Conservation (phyloP, 1,284 basidiomycete species). For the Athelia sp. region DNA sequence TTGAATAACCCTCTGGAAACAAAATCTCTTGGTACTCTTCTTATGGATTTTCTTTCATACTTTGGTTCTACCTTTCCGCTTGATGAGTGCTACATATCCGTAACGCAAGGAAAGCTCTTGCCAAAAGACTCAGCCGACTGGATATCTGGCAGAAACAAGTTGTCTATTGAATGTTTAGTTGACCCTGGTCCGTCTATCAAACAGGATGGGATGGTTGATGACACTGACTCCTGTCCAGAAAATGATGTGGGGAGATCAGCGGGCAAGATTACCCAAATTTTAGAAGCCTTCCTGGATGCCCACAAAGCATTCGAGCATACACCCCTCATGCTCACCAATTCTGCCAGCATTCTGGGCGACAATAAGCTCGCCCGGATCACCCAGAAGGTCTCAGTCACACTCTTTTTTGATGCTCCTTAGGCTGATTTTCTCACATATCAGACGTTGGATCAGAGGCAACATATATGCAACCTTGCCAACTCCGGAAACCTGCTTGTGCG, state of each 20-base stretch:
- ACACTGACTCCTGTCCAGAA: slow-evolving; percentile 13
- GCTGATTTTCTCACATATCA: background rate
- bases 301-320: background rate
- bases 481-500: background rate
- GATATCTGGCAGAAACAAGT: slow-evolving; percentile 20
- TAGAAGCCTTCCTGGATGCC: slow-evolving; percentile 31
- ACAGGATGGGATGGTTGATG: background rate
- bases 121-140: slow-evolving; percentile 32
- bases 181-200: slow-evolving; percentile 17
- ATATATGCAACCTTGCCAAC: background rate
- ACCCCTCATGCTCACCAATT: background rate
- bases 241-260: slow-evolving; percentile 36
- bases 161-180: slow-evolving; percentile 40
- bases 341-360: background rate
- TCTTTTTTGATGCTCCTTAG: background rate
- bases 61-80: slow-evolving; percentile 42
- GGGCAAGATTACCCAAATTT: slow-evolving; percentile 25
- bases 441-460: background rate
- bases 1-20: slow-evolving; percentile 32
- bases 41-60: slow-evolving; percentile 41
- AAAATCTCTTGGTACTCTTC: slow-evolving; percentile 37
- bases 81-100: slow-evolving; percentile 34
- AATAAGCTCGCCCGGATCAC: background rate
- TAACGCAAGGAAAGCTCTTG: slow-evolving; percentile 26
- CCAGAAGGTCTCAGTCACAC: background rate